Evolutionary conservation across 2,329 filamentous ascomycete species (phyloP), one percentile per base, ranked within the genome.

Genomic region (Phaeophleospora eucalypticola): DNA sequence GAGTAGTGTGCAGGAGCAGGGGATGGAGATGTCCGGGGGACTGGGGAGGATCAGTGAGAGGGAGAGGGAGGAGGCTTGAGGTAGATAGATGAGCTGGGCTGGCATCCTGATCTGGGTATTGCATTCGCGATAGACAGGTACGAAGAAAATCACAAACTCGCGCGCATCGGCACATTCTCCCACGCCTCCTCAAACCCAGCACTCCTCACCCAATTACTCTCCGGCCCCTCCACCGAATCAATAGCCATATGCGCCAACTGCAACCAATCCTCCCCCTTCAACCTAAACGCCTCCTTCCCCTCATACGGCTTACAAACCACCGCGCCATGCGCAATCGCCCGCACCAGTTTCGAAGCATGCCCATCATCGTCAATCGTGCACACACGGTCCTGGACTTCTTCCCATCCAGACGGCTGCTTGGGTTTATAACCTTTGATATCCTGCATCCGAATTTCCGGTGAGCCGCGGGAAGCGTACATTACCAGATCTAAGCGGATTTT

Each of bases 401-500:
- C 66, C 77, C 72, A 75, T 35, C 60, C 58, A 2, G 59, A 57
- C 3, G 59, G 57, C 39, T 71, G 68, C 46, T 71, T 77, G 0
- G 83, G 77, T 1, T 68, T 65, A 60, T 93, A 91, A 0, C 67
- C 62, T 1, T 65, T 67, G 43, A 95, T 77, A 39, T 82, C 76
- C 3, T 82, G 73, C 0, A 80, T 47, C 0, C 76, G 68, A 1
- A 90, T 75, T 0, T 76, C 66, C 0, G 88, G 84, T 1, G 75
- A 77, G 3, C 77, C 78, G 8, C 85, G 76, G 1, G 84, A 86
- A 0, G 83, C 79, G 64, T 94, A 95, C 68, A 89, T 74, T 4
- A 83, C 61, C 4, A 95, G 70, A 62, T 93, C 87, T 56, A 83
- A 68, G 35, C 89, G 80, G 41, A 83, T 86, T 67, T 94, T 95